phyloP scores from a whole-genome alignment of 176 grass and related monocot species.

The Oryza glaberrima region DNA sequence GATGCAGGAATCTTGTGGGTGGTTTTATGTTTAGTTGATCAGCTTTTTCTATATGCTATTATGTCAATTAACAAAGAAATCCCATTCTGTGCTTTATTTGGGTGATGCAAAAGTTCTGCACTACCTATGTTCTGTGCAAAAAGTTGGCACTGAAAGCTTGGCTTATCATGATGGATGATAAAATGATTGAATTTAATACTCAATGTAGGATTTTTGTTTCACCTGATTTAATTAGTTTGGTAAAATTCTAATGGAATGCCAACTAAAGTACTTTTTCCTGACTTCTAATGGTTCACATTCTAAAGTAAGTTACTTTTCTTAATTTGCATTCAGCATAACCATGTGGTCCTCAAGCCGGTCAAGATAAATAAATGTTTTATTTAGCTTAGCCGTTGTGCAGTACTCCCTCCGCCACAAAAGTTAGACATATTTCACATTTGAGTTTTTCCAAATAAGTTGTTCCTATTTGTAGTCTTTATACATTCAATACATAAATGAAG shows the following conservation, averaged over 20 bases:
- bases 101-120: neutral
- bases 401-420: no score
- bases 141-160: neutral
- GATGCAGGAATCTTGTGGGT: conserved; percentile 8
- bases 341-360: neutral
- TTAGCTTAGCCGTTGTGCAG: neutral
- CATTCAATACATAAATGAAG: no score
- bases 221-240: conserved; percentile 1
- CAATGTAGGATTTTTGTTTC: neutral
- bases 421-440: no score
- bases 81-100: neutral
- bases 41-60: neutral
- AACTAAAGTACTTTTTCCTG: neutral
- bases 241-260: neutral
- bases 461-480: no score
- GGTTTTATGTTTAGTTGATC: conserved; percentile 22
- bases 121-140: neutral
- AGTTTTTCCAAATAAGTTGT: no score
- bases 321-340: neutral
- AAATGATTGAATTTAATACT: conserved; percentile 6
- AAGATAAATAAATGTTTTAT: conserved; percentile 18
- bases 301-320: neutral
- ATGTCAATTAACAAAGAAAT: neutral
- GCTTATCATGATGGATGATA: neutral
- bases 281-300: conserved; percentile 1